A percentile compares a stretch with the other conserved stretches of the same genome.
Conservation (phyloP, 148 eudicot genomes). For the Euryodendron excelsum region DNA sequence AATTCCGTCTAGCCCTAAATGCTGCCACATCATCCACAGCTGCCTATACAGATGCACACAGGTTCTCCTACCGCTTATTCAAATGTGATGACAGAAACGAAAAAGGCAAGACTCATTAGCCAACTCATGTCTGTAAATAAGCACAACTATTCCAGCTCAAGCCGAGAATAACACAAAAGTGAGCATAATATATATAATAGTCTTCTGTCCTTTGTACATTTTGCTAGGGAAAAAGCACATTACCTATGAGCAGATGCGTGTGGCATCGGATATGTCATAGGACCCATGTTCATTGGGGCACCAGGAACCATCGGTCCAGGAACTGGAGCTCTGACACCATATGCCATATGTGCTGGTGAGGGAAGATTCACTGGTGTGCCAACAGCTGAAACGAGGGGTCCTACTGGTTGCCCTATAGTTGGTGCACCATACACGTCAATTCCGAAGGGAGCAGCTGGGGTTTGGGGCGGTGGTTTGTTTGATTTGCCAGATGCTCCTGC, state of each 20-base stretch:
- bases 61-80: conserved; percentile 12
- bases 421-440: conserved; percentile 50
- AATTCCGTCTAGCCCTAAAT: conserved; percentile 5
- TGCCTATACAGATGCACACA: conserved; percentile 15
- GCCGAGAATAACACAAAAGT: neutral
- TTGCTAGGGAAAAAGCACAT: neutral
- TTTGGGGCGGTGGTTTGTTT: conserved; percentile 42
- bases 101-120: neutral
- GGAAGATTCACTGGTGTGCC: conserved; percentile 48
- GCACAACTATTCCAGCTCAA: conserved; percentile 15
- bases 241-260: conserved; percentile 57
- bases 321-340: conserved; percentile 49
- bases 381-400: conserved; percentile 26
- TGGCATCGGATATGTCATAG: conserved; percentile 51
- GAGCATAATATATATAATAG: neutral
- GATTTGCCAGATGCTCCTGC: conserved; percentile 37
- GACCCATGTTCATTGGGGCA: conserved; percentile 55
- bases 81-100: neutral
- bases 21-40: conserved; percentile 10
- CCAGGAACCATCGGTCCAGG: conserved; percentile 56
- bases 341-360: conserved; percentile 35
- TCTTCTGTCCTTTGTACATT: conserved; percentile 17
- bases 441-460: conserved; percentile 25
- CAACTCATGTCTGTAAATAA: neutral
- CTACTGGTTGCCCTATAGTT: conserved; percentile 65